Evolutionary conservation across 2,329 filamentous ascomycete genomes (phyloP), one percentile per base, ranked within the genome.

Genomic region (Aspergillus luchuensis): DNA sequence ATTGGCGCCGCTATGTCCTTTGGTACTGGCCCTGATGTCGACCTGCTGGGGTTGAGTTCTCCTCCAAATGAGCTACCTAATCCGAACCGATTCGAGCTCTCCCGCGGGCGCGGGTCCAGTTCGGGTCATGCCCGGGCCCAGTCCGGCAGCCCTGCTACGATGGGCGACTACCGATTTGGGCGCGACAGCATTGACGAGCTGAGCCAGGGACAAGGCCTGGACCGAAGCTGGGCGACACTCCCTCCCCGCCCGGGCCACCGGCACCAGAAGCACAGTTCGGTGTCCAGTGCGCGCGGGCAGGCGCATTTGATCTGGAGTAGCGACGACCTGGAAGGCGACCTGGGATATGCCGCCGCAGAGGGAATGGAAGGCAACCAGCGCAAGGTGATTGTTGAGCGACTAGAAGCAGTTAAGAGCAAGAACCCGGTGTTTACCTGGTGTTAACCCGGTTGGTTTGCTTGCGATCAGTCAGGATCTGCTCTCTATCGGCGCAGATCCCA

Each of bases 401-500:
- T 99, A 60, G 95, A 99, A 81, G 91, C 94, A 62, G 95, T 99
- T 63, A 98, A 98, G 83, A 91, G 89, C 73, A 90, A 90, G 74
- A 96, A 96, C 73, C 95, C 95, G 2, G 92, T 99, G 33, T 99
- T 99, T 78, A 97, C 91, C 48, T 99, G 95, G 91, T 99, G 95
- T 81, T 98, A 80, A 80, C 59, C 61, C 28, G 45, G 43, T 38
- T 39, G 48, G 48, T 49, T 49, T 43, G 19, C 36, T 30, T 38
- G 21, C 25, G 52, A 43, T 28, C 33, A 49, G 8, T 55, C 56
- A 62, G 49, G 33, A 57, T 41, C 56, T 57, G 49, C 49, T 54
- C 47, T 54, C 47, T 15, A 11, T 36, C 33, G 33, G 33, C 33
- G 33, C 33, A 36, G 33, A 58, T 61, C 52, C 52, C 36, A 25